Evolutionary conservation across 768 basidiomycete genomes (phyloP).

Genomic region (Pleurotus giganteus): DNA sequence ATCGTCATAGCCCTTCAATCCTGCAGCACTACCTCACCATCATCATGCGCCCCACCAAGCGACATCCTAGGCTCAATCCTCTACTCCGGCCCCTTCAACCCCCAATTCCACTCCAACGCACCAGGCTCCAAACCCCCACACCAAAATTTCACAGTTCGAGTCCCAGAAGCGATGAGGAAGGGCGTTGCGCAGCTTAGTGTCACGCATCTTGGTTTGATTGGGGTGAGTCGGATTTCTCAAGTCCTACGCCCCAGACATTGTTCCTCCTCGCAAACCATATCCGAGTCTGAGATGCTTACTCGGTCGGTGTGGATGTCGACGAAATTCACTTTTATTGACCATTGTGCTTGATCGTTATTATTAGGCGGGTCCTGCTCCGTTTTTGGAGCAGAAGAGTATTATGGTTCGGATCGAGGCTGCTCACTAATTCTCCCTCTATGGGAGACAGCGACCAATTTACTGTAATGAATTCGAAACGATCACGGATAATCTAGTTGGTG

Average conservation of each 20-base stretch:
- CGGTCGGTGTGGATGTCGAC: too few species aligned
- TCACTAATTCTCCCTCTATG: not conserved
- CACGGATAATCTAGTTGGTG: too few species aligned
- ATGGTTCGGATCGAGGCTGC: not conserved
- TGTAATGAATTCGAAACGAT: not conserved
- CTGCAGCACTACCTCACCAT: slow-evolving; percentile 21
- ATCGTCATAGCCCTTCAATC: slow-evolving; percentile 28
- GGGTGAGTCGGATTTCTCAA: not conserved
- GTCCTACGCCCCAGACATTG: too few species aligned
- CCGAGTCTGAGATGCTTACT: too few species aligned
- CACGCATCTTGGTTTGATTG: not conserved
- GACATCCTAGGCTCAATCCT: slow-evolving; percentile 25
- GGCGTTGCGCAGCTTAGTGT: not conserved
- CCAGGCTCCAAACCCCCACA: slow-evolving; percentile 4
- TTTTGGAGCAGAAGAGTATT: not conserved
- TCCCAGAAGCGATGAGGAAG: not conserved
- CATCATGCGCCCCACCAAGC: slow-evolving; percentile 16
- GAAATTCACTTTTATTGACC: too few species aligned
- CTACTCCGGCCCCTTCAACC: slow-evolving; percentile 26
- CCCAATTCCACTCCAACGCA: slow-evolving; percentile 16
- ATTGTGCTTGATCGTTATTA: not conserved
- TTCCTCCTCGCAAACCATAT: too few species aligned
- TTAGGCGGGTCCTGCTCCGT: not conserved
- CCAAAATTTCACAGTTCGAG: not conserved
- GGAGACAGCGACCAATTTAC: not conserved